Evolutionary conservation across 1,284 basidiomycete species (phyloP), one percentile per base, ranked within the genome.

Genomic region (Trichosporon faecale): DNA sequence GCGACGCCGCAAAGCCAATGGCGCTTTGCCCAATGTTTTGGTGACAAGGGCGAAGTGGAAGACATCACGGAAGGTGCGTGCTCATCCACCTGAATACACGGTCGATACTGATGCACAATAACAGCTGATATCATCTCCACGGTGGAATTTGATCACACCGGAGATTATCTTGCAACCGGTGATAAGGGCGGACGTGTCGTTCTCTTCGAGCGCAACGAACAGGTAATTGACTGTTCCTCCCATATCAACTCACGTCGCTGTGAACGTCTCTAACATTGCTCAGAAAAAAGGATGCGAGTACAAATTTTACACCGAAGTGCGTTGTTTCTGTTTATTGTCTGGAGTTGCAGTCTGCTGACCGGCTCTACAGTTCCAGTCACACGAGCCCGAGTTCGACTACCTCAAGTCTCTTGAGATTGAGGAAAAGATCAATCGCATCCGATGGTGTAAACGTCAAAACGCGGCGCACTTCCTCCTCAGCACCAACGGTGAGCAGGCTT

Each of bases 381-480:
- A 99, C 84, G 97, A 99, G 84, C 97, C 97, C 70, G 97, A 99
- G 84, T 99, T 99, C 84, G 97, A 99, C 87, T 99, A 99, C 84
- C 90, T 99, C 83, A 99, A 99, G 87, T 97, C 94, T 35, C 88
- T 99, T 76, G 97, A 99, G 88, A 99, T 99, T 83, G 97, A 99
- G 85, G 97, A 99, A 87, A 99, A 99, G 91, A 99, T 99, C 88
- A 99, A 99, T 88, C 94, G 98, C 89, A 99, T 99, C 88, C 94
- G 95, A 84, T 99, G 97, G 97, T 98, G 95, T 88, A 95, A 91
- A 86, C 89, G 97, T 74, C 95, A 98, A 85, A 99, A 99, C 80
- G 88, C 92, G 35, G 95, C 97, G 63, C 97, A 99, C 84, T 98
- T 99, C 85, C 85, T 99, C 70, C 85, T 99, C 71, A 97, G 95